These are phyloP conservation scores for Talaromyces atroroseus DNA, from an alignment of 2,329 filamentous ascomycete species.

Conservation along the genomic window DNA sequence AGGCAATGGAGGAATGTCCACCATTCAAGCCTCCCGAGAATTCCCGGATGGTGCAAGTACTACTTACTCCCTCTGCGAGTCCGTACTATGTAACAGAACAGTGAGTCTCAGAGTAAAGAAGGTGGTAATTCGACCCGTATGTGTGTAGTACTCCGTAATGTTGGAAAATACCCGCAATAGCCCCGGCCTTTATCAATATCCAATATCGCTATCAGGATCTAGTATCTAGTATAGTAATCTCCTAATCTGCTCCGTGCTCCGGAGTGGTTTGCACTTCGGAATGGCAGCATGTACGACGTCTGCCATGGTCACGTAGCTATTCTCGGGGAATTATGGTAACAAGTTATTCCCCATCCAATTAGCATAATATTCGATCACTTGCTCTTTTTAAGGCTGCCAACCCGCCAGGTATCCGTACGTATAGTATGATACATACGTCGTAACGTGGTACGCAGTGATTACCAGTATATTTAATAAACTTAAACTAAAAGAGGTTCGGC, in stretches of 20 bases:
- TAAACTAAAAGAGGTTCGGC: constrained; percentile 8
- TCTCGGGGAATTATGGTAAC: background rate
- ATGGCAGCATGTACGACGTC: background rate
- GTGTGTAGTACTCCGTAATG: background rate
- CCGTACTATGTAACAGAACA: background rate
- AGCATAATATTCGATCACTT: background rate
- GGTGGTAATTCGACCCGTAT: no score
- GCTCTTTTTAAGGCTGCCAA: background rate
- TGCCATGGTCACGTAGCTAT: background rate
- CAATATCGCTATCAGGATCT: background rate
- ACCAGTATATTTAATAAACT: background rate
- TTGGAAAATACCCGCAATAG: background rate
- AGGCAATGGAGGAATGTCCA: background rate
- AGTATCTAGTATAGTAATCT: no score
- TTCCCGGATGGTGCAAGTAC: background rate
- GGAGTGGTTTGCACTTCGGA: no score
- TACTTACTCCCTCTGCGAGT: background rate
- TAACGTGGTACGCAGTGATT: no score
- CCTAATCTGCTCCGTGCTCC: no score
- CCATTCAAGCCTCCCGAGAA: background rate
- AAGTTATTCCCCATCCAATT: background rate
- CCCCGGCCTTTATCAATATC: background rate
- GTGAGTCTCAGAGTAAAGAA: background rate
- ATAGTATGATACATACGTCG: background rate
- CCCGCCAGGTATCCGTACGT: background rate